Evolutionary conservation across 257 asterid species (phyloP), one percentile per base, ranked within the genome.

Genomic region (Eustoma russellianum): DNA sequence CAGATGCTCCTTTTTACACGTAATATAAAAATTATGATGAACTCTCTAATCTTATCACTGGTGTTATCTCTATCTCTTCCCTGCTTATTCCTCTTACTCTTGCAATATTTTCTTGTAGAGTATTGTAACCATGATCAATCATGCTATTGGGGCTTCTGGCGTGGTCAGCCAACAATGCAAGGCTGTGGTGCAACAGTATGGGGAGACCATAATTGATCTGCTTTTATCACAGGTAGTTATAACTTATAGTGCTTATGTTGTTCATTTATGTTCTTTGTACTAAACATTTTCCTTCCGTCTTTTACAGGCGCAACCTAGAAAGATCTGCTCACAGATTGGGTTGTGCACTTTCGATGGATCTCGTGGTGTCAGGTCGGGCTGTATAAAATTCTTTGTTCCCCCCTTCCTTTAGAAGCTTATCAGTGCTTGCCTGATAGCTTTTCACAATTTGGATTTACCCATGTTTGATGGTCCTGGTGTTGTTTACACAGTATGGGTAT

Each of bases 81-180:
- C 30, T 24, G 30, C 2, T 4, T 24, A 2, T 24, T 24, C 30
- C 30, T 24, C 30, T 24, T 24, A 24, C 30, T 24, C 30, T 24
- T 24, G 3, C 30, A 38, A 16, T 13, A 17, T 33, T 17, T 41
- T 4, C 28, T 24, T 70, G 67, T 68, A 92, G 99, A 66, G 91
- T 66, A 72, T 92, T 40, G 74, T 92, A 14, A 64, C 99, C 40
- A 88, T 92, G 99, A 92, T 92, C 61, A 92, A 92, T 74, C 97
- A 92, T 62, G 99, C 95, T 41, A 92, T 92, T 53, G 99, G 99
- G 52, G 99, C 99, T 43, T 17, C 85, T 33, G 99, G 99, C 15
- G 87, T 88, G 18, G 99, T 88, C 56, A 88, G 94, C 83, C 86
- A 92, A 70, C 83, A 92, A 59, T 92, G 99, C 83, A 92, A 92